A percentile compares a stretch with the other conserved stretches of the same genome.
These are phyloP conservation scores for Lactarius trivialis DNA, from an alignment of 768 basidiomycete genomes.

Conservation along the genomic window DNA sequence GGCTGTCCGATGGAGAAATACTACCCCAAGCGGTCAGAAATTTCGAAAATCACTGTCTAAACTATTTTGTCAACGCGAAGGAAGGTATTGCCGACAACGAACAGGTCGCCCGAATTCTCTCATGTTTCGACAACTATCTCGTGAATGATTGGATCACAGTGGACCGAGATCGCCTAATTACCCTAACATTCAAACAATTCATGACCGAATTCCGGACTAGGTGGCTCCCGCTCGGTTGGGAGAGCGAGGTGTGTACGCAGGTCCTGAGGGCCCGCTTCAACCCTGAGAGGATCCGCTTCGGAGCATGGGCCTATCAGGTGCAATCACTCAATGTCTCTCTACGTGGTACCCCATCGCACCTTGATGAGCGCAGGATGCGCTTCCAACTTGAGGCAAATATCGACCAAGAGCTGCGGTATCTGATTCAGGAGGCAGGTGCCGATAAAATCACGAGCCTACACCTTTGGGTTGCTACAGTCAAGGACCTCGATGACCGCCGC, in stretches of 20 bases:
- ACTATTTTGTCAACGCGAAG: background rate
- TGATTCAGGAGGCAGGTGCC: background rate
- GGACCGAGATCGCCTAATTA: background rate
- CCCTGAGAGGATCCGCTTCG: background rate
- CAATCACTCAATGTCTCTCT: background rate
- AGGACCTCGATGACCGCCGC: background rate
- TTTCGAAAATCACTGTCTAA: background rate
- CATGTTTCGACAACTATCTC: background rate
- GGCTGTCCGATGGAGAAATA: background rate
- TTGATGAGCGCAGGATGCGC: background rate
- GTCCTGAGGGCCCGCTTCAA: background rate
- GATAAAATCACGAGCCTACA: background rate
- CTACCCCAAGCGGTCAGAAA: background rate
- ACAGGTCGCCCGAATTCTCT: background rate
- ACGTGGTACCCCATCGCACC: background rate
- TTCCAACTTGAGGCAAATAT: background rate
- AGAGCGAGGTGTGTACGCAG: background rate
- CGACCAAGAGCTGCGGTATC: background rate
- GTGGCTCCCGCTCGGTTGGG: background rate
- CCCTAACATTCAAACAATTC: background rate
- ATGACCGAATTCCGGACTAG: background rate
- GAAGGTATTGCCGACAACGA: background rate
- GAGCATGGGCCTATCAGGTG: background rate
- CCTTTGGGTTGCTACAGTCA: background rate
- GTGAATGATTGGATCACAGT: background rate